Conservation (phyloP, 805 yeast species). For the Cyberlindnera mississippiensis region DNA sequence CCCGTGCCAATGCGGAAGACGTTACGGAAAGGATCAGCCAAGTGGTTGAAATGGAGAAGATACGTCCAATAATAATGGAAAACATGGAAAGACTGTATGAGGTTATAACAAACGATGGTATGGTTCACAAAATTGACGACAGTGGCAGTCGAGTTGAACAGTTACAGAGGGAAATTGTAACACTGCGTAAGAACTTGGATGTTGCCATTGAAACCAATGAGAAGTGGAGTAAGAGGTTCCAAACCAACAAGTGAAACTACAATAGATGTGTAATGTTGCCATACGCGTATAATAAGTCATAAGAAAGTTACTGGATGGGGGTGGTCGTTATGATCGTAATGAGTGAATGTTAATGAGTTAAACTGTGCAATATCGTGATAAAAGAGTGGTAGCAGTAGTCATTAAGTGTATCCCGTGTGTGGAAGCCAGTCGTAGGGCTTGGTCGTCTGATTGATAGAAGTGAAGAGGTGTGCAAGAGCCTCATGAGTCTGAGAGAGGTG, state of each 20-base stretch:
- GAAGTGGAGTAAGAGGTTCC: slow-evolving; percentile 25
- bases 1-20: slow-evolving; percentile 1
- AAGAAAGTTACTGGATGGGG: too few relatives aligned
- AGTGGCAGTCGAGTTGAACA: slow-evolving; percentile 5
- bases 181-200: slow-evolving; percentile 17
- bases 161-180: slow-evolving; percentile 16
- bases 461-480: too few relatives aligned
- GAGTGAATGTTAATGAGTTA: background rate
- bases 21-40: slow-evolving; percentile 6
- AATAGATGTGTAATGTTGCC: too few relatives aligned
- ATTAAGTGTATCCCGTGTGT: background rate
- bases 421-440: background rate
- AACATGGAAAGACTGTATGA: slow-evolving; percentile 19
- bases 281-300: too few relatives aligned
- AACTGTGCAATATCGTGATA: background rate
- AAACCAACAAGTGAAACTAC: background rate
- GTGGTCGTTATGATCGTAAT: slow-evolving; percentile 1
- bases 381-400: background rate
- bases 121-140: background rate
- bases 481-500: background rate
- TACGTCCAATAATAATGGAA: slow-evolving; percentile 7
- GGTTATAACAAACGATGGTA: slow-evolving; percentile 9
- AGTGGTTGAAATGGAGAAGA: slow-evolving; percentile 8
- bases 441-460: too few relatives aligned
- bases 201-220: slow-evolving; percentile 26